phyloP scores from a whole-genome alignment of 2,329 filamentous ascomycete species.

The Epichloe sibirici region DNA sequence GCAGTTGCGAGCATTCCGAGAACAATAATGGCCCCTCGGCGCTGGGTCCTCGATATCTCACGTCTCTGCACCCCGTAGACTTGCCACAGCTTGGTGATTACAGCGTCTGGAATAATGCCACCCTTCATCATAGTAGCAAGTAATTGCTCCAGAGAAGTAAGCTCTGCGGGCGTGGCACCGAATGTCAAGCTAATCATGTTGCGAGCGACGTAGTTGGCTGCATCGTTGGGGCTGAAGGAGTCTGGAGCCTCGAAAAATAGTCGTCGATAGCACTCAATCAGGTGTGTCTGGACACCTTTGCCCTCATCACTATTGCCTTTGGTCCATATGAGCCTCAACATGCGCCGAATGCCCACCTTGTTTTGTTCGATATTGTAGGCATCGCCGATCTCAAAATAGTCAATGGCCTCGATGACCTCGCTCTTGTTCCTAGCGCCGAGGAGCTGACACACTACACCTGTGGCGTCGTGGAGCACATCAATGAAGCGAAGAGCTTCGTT shows the following conservation, averaged over 20 bases:
- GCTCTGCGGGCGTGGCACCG: constrained; percentile 83
- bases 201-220: constrained; percentile 87
- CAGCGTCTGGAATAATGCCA: constrained; percentile 71
- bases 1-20: constrained; percentile 93
- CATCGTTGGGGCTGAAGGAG: constrained; percentile 75
- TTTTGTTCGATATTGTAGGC: constrained; percentile 94
- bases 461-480: constrained; percentile 75
- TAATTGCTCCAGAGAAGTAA: constrained; percentile 90
- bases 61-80: constrained; percentile 91
- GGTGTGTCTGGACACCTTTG: constrained; percentile 90
- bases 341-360: constrained; percentile 81
- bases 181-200: constrained; percentile 99
- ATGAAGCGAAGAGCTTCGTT: constrained; percentile 91
- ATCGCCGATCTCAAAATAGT: constrained; percentile 91
- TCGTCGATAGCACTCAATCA: constrained; percentile 92
- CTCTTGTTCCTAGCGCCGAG: constrained; percentile 94
- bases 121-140: constrained; percentile 96
- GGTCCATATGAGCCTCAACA: constrained; percentile 97
- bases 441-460: constrained; percentile 70
- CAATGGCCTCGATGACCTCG: constrained; percentile 97
- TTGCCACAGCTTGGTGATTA: constrained; percentile 90
- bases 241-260: constrained; percentile 94
- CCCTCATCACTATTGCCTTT: constrained; percentile 99
- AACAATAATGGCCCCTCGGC: constrained; percentile 88
- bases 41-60: constrained; percentile 83